Base-by-base conservation (phyloP, 2,329 filamentous ascomycete species). In the Cadophora sp. region DNA sequence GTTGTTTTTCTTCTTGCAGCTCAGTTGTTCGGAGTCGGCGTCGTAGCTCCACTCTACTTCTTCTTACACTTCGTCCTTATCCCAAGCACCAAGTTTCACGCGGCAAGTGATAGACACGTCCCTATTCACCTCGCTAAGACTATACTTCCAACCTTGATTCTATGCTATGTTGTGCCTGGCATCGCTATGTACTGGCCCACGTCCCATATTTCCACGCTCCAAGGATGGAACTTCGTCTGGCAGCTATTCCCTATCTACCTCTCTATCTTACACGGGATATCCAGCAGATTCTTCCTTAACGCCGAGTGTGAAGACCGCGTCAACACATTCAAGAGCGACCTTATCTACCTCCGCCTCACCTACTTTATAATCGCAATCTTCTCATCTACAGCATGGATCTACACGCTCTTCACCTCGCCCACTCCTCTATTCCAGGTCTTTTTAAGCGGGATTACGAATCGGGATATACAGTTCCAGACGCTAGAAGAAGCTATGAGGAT, bases 11-110 rank as follows among this genome's bases (percentile, higher is more conserved):
- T 77, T 26, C 73, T 77, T 61, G 71, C 65, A 0, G 31, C 73
- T 5, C 75, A 78, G 50, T 34, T 71, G 9, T 65, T 72, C 4
- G 74, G 77, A 14, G 69, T 76, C 29, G 79, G 75, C n/a, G 46
- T 77, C 37, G 56, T 77, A 2, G 73, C 73, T 2, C 77, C 78
- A 6, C 16, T 79, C 24, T 80, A 76, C 72, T 79, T 72, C 69
- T 78, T 76, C 65, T 64, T 79, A 24, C 76, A 79, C 62, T 79
- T 75, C 66, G 62, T 78, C 11, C 68, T 68, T 14, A 70, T 73
- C n/a, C 74, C 76, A 2, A 68, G 76, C 43, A 72, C 73, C 12
- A 74, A 73, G 22, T 79, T 75, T 67, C 71, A 74, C 11, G 72
- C 76, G 7, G 66, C 69, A 11, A 78, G 79, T 65, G 75, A 73